Evolutionary conservation across 805 yeast species (phyloP).

Genomic region (Gaillardinia entomophila): DNA sequence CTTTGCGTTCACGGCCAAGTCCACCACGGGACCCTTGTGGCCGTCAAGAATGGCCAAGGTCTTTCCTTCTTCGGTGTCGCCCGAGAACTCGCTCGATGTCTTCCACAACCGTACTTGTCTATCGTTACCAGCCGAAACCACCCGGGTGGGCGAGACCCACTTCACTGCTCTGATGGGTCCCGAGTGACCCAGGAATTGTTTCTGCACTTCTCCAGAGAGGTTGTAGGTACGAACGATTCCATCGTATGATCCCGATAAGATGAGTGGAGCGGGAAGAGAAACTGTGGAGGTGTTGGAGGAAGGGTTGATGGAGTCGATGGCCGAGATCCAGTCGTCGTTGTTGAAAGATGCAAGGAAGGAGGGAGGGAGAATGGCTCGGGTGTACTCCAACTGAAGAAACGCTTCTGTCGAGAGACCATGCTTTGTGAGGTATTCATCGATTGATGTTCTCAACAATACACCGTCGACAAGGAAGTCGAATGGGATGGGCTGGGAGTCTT

Average conservation of each 20-base stretch:
- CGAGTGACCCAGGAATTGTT: constrained; percentile 81
- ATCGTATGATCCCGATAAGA: constrained; percentile 88
- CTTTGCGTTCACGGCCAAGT: constrained; percentile 52
- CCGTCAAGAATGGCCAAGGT: constrained; percentile 85
- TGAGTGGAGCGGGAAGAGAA: constrained; percentile 40
- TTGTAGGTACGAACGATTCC: constrained; percentile 91
- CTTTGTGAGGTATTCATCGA: constrained; percentile 70
- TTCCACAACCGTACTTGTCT: constrained; percentile 88
- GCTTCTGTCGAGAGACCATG: constrained; percentile 82
- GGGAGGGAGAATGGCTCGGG: constrained; percentile 93
- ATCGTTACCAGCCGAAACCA: constrained; percentile 85
- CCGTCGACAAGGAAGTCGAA: constrained; percentile 92
- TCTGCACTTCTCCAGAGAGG: constrained; percentile 69
- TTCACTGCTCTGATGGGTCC: constrained; percentile 80
- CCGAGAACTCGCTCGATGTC: constrained; percentile 31
- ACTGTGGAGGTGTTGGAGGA: constrained; percentile 15
- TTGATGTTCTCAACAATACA: constrained; percentile 66
- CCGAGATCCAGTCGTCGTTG: constrained; percentile 94
- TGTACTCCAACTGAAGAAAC: constrained; percentile 76
- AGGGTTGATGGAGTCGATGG: constrained; percentile 51
- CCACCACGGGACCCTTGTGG: constrained; percentile 82
- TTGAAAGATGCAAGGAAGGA: constrained; percentile 79
- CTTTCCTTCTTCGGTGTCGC: constrained; percentile 54
- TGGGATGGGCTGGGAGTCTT: constrained; percentile 57
- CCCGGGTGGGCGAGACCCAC: constrained; percentile 69